Percentiles rank a stretch among this genome's conserved stretches.
Conservation (phyloP, 768 basidiomycete genomes). For the Tricholoma bakamatsutake region DNA sequence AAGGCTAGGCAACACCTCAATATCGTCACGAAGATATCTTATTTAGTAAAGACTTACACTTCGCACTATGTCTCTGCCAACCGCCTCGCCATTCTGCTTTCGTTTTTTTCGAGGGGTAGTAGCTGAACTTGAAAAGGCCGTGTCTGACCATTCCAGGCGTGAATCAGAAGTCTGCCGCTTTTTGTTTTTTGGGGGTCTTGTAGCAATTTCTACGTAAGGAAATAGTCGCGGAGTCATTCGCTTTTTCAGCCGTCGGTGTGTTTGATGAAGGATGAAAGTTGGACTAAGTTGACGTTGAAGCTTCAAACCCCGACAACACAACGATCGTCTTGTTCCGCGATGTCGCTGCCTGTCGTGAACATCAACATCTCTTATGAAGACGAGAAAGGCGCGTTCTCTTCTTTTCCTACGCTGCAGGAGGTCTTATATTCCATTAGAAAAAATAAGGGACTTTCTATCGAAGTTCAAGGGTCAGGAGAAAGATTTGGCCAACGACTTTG, state of each 20-base stretch:
- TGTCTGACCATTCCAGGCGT: neutral
- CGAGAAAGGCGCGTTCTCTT: constrained; percentile 52
- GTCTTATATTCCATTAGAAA: constrained; percentile 36
- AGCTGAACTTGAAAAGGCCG: neutral
- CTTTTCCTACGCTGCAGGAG: neutral
- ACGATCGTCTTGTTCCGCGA: constrained; percentile 29
- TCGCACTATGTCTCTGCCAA: neutral
- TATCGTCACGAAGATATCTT: neutral
- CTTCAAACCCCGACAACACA: constrained; percentile 34
- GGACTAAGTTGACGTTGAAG: neutral
- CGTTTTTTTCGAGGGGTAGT: constrained; percentile 12
- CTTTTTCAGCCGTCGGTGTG: neutral
- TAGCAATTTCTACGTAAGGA: constrained; percentile 20
- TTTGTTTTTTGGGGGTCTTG: neutral
- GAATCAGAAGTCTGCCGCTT: neutral
- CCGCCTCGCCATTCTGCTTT: neutral
- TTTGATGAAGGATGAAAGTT: neutral
- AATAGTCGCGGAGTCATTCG: constrained; percentile 6
- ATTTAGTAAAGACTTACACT: neutral
- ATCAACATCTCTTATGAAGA: constrained; percentile 61
- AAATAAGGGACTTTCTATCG: constrained; percentile 65
- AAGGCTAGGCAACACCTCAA: neutral
- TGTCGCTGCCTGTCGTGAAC: constrained; percentile 62
- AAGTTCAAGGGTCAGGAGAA: constrained; percentile 60
- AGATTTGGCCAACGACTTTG: constrained; percentile 62